A percentile compares a stretch with the other conserved stretches of the same genome.
These are phyloP conservation scores for Beauveria sp. DNA, from an alignment of 2,329 filamentous ascomycete species.

Conservation along the genomic window DNA sequence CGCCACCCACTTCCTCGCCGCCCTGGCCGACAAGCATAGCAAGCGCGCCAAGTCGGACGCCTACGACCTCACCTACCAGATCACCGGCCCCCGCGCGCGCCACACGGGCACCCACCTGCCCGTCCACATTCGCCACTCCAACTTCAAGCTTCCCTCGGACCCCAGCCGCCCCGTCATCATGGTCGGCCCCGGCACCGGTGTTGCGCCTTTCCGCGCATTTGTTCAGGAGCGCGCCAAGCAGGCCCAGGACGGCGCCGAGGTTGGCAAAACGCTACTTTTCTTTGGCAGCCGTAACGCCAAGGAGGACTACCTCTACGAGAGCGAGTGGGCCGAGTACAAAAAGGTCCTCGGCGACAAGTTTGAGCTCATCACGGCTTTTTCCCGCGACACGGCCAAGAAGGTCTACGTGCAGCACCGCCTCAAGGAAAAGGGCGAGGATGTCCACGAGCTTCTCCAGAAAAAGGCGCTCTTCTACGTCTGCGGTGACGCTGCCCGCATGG, in stretches of 20 bases:
- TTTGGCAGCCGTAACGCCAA: constrained; percentile 81
- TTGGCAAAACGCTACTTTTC: constrained; percentile 86
- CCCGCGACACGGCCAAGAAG: constrained; percentile 78
- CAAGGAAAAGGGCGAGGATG: constrained; percentile 70
- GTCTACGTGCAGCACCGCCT: constrained; percentile 95
- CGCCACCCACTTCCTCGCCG: constrained; percentile 91
- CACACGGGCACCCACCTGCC: constrained; percentile 94
- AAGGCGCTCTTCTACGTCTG: constrained; percentile 97
- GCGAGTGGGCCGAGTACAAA: constrained; percentile 89
- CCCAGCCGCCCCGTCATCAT: constrained; percentile 91
- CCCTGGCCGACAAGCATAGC: constrained; percentile 94
- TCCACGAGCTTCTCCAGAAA: constrained; percentile 78
- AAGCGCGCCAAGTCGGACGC: constrained; percentile 74
- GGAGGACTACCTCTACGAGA: constrained; percentile 90
- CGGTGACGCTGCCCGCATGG: constrained; percentile 96
- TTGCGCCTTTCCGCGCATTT: constrained; percentile 92
- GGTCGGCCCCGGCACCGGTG: constrained; percentile 92
- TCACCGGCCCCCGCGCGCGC: constrained; percentile 87
- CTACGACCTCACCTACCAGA: constrained; percentile 77
- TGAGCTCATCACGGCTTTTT: constrained; percentile 88
- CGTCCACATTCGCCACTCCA: constrained; percentile 93
- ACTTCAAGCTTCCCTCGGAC: constrained; percentile 97
- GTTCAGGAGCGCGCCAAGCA: constrained; percentile 86
- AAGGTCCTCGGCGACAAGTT: constrained; percentile 80
- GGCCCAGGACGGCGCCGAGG: constrained; percentile 68